Evolutionary conservation across 2,329 filamentous ascomycete genomes (phyloP).

Genomic region (Epichloe aotearoae): DNA sequence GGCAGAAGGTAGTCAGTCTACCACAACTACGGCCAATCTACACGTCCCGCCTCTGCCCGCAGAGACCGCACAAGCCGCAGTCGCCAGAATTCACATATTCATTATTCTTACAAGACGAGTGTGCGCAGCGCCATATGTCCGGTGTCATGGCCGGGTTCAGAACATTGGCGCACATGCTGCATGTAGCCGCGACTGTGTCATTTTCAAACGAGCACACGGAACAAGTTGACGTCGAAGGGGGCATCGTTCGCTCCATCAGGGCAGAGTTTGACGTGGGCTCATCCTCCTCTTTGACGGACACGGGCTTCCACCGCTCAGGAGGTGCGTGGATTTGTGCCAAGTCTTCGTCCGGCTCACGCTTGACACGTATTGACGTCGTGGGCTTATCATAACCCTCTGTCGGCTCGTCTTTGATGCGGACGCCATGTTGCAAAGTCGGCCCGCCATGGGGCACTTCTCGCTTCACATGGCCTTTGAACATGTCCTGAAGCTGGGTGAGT

Average conservation of each 20-base stretch:
- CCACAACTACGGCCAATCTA: neutral
- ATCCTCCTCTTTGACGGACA: neutral
- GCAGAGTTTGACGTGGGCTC: neutral
- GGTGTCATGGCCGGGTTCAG: slow-evolving; percentile 40
- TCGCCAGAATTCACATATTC: slow-evolving; percentile 57
- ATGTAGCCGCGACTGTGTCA: slow-evolving; percentile 39
- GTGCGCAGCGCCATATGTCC: slow-evolving; percentile 51
- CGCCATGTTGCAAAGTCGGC: neutral
- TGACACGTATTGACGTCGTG: neutral
- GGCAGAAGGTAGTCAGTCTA: too few species aligned
- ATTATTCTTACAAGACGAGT: slow-evolving; percentile 38
- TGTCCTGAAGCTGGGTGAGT: slow-evolving; percentile 49
- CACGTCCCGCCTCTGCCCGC: slow-evolving; percentile 34
- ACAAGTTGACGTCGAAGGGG: slow-evolving; percentile 23
- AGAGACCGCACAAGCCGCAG: slow-evolving; percentile 56
- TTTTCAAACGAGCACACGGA: slow-evolving; percentile 59
- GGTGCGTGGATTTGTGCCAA: neutral
- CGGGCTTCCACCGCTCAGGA: too few species aligned
- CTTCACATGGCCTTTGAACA: slow-evolving; percentile 14
- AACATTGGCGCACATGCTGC: slow-evolving; percentile 58
- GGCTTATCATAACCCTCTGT: neutral
- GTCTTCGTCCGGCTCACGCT: neutral
- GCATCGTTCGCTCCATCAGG: neutral
- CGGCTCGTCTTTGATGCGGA: neutral
- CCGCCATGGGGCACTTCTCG: neutral